Conservation (phyloP, 306 rosid species). For the Cicer chorassanicum region DNA sequence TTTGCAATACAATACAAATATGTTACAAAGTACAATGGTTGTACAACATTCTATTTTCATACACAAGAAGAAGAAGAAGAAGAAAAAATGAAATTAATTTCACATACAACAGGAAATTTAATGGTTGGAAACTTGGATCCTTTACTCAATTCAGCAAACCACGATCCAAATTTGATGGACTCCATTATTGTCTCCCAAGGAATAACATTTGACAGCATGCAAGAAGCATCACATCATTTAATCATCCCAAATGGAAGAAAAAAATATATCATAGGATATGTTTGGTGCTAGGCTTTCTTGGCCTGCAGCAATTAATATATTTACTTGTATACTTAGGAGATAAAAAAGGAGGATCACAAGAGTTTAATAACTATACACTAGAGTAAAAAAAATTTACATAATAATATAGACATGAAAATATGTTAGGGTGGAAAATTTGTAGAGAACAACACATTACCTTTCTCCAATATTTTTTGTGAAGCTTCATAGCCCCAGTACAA, state of each 20-base stretch:
- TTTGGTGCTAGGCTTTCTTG: slow-evolving; percentile 64
- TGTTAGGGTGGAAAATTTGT: neutral
- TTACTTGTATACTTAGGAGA: slow-evolving; percentile 19
- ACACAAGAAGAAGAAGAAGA: slow-evolving; percentile 47
- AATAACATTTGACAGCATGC: slow-evolving; percentile 34
- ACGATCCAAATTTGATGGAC: slow-evolving; percentile 37
- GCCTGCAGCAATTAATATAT: slow-evolving; percentile 63
- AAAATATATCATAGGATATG: neutral
- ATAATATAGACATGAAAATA: neutral
- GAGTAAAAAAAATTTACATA: too few species aligned
- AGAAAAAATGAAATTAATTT: slow-evolving; percentile 44
- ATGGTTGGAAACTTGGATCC: slow-evolving; percentile 39
- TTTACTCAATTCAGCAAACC: slow-evolving; percentile 38
- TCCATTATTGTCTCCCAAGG: slow-evolving; percentile 38
- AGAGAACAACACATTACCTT: slow-evolving; percentile 62
- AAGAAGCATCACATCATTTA: slow-evolving; percentile 40
- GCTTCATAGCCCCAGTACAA: slow-evolving; percentile 94
- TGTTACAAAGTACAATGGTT: slow-evolving; percentile 37
- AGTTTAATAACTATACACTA: neutral
- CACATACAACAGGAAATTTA: slow-evolving; percentile 49
- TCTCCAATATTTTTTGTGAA: slow-evolving; percentile 87
- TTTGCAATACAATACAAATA: slow-evolving; percentile 33
- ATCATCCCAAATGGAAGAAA: slow-evolving; percentile 28
- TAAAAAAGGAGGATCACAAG: neutral
- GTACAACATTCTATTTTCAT: slow-evolving; percentile 40